Percentiles rank a stretch among this genome's conserved stretches.
These are phyloP conservation scores for Polytrichum commune DNA, from an alignment of 225 moss, liverwort and hornwort species.

Conservation along the genomic window DNA sequence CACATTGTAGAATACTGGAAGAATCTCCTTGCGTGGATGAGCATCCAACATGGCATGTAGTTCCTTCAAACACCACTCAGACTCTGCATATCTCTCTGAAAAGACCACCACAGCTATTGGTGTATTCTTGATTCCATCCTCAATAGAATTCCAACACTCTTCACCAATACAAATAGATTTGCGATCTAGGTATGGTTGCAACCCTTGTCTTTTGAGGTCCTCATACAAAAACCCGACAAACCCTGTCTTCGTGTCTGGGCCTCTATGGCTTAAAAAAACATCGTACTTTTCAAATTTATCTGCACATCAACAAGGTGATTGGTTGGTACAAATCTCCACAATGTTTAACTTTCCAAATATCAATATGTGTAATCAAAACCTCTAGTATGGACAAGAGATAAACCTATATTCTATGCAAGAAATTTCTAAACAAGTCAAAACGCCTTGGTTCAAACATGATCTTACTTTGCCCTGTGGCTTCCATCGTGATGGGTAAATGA, in stretches of 20 bases:
- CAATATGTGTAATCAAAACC: too few relatives aligned
- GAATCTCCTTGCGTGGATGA: background rate
- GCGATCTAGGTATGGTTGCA: background rate
- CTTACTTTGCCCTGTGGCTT: too few relatives aligned
- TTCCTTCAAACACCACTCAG: conserved; percentile 1
- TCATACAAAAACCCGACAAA: background rate
- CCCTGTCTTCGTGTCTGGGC: background rate
- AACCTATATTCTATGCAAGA: too few relatives aligned
- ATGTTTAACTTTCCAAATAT: too few relatives aligned
- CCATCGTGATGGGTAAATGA: too few relatives aligned
- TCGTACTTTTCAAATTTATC: background rate
- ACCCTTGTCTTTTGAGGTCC: background rate
- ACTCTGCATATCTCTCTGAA: background rate
- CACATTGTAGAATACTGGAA: background rate
- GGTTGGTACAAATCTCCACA: too few relatives aligned
- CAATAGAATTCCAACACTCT: background rate
- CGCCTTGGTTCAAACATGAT: too few relatives aligned
- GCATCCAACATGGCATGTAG: conserved; percentile 1
- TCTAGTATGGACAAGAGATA: too few relatives aligned
- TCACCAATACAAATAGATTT: background rate
- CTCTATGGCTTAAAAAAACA: background rate
- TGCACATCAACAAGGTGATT: too few relatives aligned
- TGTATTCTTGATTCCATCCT: background rate
- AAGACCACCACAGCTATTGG: background rate
- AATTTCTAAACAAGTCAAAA: too few relatives aligned